A percentile compares a stretch with the other conserved stretches of the same genome.
Conservation (phyloP, 441 rosid genomes). For the Populus hybrid region DNA sequence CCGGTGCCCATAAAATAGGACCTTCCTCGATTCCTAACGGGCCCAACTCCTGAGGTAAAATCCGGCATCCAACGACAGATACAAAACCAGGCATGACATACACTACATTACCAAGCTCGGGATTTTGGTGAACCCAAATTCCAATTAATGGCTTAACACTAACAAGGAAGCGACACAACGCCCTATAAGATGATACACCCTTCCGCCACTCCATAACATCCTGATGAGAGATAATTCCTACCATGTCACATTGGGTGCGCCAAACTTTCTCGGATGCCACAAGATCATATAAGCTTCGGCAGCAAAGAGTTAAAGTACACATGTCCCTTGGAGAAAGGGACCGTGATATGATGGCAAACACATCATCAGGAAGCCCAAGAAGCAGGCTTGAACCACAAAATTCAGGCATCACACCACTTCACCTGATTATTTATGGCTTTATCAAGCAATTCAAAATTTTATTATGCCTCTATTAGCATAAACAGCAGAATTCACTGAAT, state of each 20-base stretch:
- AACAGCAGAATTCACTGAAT: background rate
- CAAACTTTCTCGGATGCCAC: constrained; percentile 64
- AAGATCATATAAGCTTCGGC: constrained; percentile 45
- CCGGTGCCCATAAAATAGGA: constrained; percentile 72
- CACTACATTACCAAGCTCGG: constrained; percentile 85
- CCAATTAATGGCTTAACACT: constrained; percentile 66
- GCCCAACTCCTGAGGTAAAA: constrained; percentile 84
- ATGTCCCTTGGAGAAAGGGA: constrained; percentile 58
- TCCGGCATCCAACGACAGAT: constrained; percentile 70
- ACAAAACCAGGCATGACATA: constrained; percentile 81
- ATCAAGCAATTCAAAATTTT: constrained; percentile 18
- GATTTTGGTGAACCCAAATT: constrained; percentile 88
- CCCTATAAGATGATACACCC: constrained; percentile 57
- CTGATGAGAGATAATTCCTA: constrained; percentile 42
- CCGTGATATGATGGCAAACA: constrained; percentile 55
- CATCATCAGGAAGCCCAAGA: constrained; percentile 69
- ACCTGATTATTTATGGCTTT: background rate
- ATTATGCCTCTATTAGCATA: constrained; percentile 1
- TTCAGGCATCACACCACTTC: constrained; percentile 37
- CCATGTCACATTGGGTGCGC: constrained; percentile 64
- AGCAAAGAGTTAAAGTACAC: constrained; percentile 59
- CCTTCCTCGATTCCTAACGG: constrained; percentile 76
- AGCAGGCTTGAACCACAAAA: constrained; percentile 51
- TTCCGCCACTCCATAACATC: constrained; percentile 72
- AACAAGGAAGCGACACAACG: constrained; percentile 62